These are phyloP conservation scores for Haplosporangium sp. DNA, from an alignment of 371 early-diverging fungal genomes.

Conservation along the genomic window DNA sequence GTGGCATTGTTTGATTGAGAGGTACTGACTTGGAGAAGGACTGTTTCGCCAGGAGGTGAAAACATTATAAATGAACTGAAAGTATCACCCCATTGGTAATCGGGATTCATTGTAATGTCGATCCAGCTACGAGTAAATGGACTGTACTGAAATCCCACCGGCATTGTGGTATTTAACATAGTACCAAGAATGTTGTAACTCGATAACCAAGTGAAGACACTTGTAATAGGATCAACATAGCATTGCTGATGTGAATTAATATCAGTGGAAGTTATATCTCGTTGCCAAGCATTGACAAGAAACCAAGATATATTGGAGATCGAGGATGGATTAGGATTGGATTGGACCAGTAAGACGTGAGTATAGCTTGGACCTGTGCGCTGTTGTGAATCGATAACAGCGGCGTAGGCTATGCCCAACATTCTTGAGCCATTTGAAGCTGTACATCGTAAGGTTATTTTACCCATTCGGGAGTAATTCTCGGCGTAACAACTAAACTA, in stretches of 20 bases:
- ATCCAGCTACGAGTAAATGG: neutral
- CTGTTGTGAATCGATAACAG: too few relatives aligned
- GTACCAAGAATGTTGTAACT: neutral
- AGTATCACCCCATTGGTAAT: conserved; percentile 2
- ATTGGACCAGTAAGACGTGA: neutral
- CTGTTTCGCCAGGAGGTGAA: neutral
- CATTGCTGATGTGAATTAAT: neutral
- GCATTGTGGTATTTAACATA: neutral
- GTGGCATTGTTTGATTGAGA: neutral
- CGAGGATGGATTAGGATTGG: conserved; percentile 1
- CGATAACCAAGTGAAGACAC: neutral
- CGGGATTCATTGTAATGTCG: neutral
- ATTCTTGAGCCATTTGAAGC: neutral
- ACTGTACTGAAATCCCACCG: neutral
- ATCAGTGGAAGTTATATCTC: neutral
- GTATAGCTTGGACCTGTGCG: too few relatives aligned
- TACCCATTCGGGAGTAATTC: neutral
- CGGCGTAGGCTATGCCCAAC: neutral
- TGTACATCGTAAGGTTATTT: neutral
- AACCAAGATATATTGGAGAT: conserved; percentile 3
- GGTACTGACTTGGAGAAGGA: neutral
- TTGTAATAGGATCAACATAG: neutral
- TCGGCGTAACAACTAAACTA: too few relatives aligned
- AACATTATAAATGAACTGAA: neutral
- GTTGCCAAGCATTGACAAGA: conserved; percentile 1